Evolutionary conservation across 257 asterid genomes (phyloP).

Genomic region (Cordia subcordata): DNA sequence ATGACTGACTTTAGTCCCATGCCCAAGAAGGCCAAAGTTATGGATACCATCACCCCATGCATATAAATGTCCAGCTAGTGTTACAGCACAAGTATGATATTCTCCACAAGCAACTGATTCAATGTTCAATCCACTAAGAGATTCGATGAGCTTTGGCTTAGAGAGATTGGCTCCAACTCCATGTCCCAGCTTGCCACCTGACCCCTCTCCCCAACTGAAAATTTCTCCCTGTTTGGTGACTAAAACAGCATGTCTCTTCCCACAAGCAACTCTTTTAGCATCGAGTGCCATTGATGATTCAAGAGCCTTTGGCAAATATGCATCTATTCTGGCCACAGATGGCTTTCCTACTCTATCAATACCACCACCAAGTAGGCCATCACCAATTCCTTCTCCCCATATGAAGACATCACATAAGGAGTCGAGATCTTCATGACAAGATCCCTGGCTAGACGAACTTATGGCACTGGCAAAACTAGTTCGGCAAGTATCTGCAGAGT

Average conservation of each 20-base stretch:
- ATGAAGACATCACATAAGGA: slow-evolving; percentile 42
- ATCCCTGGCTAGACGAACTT: slow-evolving; percentile 53
- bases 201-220: slow-evolving; percentile 73
- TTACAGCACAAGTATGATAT: slow-evolving; percentile 65
- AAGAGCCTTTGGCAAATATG: slow-evolving; percentile 46
- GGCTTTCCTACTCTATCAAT: slow-evolving; percentile 21
- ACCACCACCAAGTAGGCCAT: slow-evolving; percentile 48
- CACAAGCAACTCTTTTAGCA: slow-evolving; percentile 50
- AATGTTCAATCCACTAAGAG: slow-evolving; percentile 37
- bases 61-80: slow-evolving; percentile 58
- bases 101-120: slow-evolving; percentile 65
- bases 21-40: slow-evolving; percentile 65
- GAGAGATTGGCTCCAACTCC: slow-evolving; percentile 46
- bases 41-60: slow-evolving; percentile 74
- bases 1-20: slow-evolving; percentile 52
- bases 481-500: slow-evolving; percentile 43
- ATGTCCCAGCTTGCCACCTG: slow-evolving; percentile 69
- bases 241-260: slow-evolving; percentile 51
- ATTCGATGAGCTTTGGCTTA: slow-evolving; percentile 42
- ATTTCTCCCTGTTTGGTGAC: slow-evolving; percentile 57
- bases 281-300: slow-evolving; percentile 54
- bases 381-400: slow-evolving; percentile 72
- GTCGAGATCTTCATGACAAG: slow-evolving; percentile 43
- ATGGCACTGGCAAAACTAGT: slow-evolving; percentile 49
- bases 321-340: slow-evolving; percentile 32